phyloP scores from a whole-genome alignment of 2,329 filamentous ascomycete genomes.

The Aspergillus quadricinctus region DNA sequence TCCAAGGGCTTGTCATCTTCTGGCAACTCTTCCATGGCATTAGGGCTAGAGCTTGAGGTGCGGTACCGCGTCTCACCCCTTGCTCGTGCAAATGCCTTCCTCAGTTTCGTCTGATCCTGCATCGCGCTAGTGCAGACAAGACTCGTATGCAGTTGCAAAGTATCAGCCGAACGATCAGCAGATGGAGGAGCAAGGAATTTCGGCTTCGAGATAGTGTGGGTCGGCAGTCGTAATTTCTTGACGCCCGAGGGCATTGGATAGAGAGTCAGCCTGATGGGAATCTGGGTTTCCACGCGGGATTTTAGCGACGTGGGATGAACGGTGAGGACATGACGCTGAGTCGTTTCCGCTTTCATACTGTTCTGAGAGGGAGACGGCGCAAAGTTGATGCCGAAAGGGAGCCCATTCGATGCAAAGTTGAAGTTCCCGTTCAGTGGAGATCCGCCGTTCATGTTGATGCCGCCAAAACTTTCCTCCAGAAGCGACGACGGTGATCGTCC shows the following conservation, averaged over 20 bases:
- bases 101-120: conserved; percentile 62
- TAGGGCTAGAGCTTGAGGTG: conserved; percentile 38
- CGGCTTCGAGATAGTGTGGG: conserved; percentile 88
- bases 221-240: conserved; percentile 78
- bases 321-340: conserved; percentile 46
- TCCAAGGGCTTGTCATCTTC: conserved; percentile 72
- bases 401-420: conserved; percentile 30
- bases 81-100: conserved; percentile 63
- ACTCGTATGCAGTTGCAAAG: conserved; percentile 71
- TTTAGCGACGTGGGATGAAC: conserved; percentile 69
- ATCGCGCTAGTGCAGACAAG: conserved; percentile 92
- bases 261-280: conserved; percentile 77
- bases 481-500: conserved; percentile 41
- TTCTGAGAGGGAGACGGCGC: conserved; percentile 24
- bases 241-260: conserved; percentile 70
- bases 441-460: conserved; percentile 42
- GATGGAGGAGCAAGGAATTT: conserved; percentile 76
- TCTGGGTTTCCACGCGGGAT: conserved; percentile 94
- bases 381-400: conserved; percentile 38
- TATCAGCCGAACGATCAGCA: conserved; percentile 64
- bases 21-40: conserved; percentile 49
- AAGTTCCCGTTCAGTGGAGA: conserved; percentile 39
- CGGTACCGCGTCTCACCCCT: conserved; percentile 35
- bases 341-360: conserved; percentile 26
- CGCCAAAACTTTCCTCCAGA: conserved; percentile 43